Evolutionary conservation across 176 grass and related monocot genomes (phyloP), one percentile per base, ranked within the genome.

Genomic region (Carex cristatella): DNA sequence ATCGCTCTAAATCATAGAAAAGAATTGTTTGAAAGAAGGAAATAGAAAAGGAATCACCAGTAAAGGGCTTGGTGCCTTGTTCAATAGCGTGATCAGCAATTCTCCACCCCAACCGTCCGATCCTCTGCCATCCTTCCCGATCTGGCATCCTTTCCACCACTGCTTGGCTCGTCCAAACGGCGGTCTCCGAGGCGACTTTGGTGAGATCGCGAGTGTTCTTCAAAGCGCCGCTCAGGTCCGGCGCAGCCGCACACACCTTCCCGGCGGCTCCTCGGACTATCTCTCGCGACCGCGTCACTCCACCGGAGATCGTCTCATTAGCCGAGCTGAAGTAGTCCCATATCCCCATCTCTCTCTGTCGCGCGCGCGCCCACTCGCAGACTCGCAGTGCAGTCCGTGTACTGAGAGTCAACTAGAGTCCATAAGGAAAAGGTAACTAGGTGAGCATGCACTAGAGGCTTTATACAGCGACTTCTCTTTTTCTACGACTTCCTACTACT

Each of bases 71-170:
- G 53, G n/a, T 83, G 33, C 27, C 64, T 1, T 82, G 12, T 14
- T 78, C 66, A 12, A 87, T 27, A n/a, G 66, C 65, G 65, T 75
- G 19, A 75, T 83, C 79, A 71, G 54, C 33, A 13, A 87, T 58
- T 31, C 35, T 60, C 33, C 31, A 87, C 8, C 65, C 86, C 53
- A 73, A 18, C 53, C 54, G 54, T 30, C 37, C 31, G 78, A 82
- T 82, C 65, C 6, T 38, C 65, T 64, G 5, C 66, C 33, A 64
- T 8, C 64, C 65, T 27, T 87, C 79, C 5, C 49, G 85, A 87
- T 87, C 79, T 10, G 65, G 78, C 33, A 81, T 81, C 32, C 33
- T 14, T 4, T 57, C 60, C 44, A 37, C 15, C 28, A 86, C 38
- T 28, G 4, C 49, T 23, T 67, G 61, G 3, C 12, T 11, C 15